Conservation (phyloP, 2,329 filamentous ascomycete species). For the Sphaceloma murrayae region DNA sequence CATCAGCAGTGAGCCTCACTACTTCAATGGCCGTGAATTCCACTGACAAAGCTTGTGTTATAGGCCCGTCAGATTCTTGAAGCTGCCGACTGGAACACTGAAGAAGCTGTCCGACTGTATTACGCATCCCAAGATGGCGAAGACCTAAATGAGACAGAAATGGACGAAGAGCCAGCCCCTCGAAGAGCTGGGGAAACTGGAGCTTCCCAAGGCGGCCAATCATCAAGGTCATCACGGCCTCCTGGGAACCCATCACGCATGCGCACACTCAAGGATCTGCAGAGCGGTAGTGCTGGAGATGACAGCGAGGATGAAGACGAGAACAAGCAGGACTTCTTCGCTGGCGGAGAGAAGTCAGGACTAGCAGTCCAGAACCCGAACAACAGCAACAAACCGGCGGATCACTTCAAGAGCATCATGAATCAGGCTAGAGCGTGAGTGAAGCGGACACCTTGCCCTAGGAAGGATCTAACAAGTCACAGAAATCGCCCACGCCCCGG, state of each 20-base stretch:
- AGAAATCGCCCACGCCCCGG: constrained; percentile 55
- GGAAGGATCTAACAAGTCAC: constrained; percentile 4
- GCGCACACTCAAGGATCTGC: constrained; percentile 38
- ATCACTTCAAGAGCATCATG: constrained; percentile 43
- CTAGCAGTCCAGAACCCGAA: constrained; percentile 57
- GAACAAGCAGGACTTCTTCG: constrained; percentile 60
- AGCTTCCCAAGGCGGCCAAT: constrained; percentile 17
- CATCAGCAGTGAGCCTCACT: constrained; percentile 26
- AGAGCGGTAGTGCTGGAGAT: constrained; percentile 43
- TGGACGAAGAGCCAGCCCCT: constrained; percentile 26
- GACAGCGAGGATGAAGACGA: constrained; percentile 52
- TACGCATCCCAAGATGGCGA: constrained; percentile 32
- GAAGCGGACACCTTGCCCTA: background rate
- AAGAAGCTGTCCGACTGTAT: constrained; percentile 37
- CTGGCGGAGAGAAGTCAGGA: constrained; percentile 78
- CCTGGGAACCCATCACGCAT: constrained; percentile 27
- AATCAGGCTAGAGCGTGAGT: constrained; percentile 38
- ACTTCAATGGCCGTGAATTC: too few relatives aligned
- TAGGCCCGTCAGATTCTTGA: constrained; percentile 38
- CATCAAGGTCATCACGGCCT: constrained; percentile 17
- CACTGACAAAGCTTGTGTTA: constrained; percentile 1
- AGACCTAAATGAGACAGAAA: constrained; percentile 28
- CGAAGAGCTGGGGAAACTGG: constrained; percentile 15
- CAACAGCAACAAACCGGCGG: constrained; percentile 30
- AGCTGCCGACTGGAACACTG: constrained; percentile 38